These are phyloP conservation scores for Pisolithus orientalis DNA, from an alignment of 768 basidiomycete genomes.

Conservation along the genomic window DNA sequence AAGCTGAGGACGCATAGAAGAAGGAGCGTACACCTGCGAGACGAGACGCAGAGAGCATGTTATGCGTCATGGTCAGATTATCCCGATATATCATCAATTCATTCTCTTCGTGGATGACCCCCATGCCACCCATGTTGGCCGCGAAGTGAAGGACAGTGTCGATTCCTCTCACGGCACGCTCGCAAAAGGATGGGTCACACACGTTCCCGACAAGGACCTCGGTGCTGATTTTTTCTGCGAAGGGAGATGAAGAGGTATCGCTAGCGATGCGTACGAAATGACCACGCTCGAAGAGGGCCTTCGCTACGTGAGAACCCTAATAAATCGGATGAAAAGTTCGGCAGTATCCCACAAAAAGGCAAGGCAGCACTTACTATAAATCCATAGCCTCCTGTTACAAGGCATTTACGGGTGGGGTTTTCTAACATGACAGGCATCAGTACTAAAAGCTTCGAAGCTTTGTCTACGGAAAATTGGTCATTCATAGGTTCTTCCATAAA, in stretches of 20 bases:
- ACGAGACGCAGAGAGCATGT: slow-evolving; percentile 37
- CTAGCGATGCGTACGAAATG: slow-evolving; percentile 41
- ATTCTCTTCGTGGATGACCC: slow-evolving; percentile 47
- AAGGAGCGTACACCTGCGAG: slow-evolving; percentile 36
- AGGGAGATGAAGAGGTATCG: slow-evolving; percentile 20
- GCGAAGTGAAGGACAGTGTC: slow-evolving; percentile 50
- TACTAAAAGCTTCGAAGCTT: no score
- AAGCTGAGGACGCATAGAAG: slow-evolving; percentile 54
- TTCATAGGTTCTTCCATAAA: no score
- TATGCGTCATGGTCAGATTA: slow-evolving; percentile 46
- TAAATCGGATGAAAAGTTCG: not conserved
- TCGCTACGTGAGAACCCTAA: slow-evolving; percentile 49
- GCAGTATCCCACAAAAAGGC: not conserved
- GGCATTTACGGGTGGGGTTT: slow-evolving; percentile 12
- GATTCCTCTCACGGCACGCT: slow-evolving; percentile 33
- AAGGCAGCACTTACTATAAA: slow-evolving; percentile 40
- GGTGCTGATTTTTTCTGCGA: slow-evolving; percentile 18
- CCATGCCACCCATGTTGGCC: slow-evolving; percentile 63
- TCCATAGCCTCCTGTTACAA: slow-evolving; percentile 47
- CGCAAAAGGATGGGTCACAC: slow-evolving; percentile 35
- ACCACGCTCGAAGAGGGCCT: slow-evolving; percentile 27
- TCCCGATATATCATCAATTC: slow-evolving; percentile 42
- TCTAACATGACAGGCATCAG: no score
- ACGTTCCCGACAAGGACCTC: slow-evolving; percentile 42
- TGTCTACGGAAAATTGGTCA: no score